phyloP scores from a whole-genome alignment of 2,329 filamentous ascomycete species.

The Ophiostoma populinum region DNA sequence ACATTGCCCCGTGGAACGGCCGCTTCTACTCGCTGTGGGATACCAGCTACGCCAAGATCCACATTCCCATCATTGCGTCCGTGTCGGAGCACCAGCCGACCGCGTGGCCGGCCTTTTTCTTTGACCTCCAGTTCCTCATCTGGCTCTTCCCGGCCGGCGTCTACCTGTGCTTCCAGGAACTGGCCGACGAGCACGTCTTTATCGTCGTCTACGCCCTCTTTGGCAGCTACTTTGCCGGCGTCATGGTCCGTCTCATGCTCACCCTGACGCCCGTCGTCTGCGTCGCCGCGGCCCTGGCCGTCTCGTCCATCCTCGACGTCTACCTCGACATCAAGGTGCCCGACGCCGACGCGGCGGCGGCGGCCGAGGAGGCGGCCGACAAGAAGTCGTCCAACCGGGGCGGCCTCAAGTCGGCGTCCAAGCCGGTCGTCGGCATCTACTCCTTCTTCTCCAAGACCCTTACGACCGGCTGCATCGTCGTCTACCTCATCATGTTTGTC shows the following conservation, averaged over 20 bases:
- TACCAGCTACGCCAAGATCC: constrained; percentile 95
- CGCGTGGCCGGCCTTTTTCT: constrained; percentile 98
- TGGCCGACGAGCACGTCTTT: constrained; percentile 94
- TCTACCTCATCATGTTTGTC: constrained; percentile 86
- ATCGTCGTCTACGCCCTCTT: constrained; percentile 94
- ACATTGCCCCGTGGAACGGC: constrained; percentile 93
- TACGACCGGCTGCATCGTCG: constrained; percentile 53
- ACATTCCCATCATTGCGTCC: constrained; percentile 98
- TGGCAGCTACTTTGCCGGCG: constrained; percentile 93
- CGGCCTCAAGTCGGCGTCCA: constrained; percentile 49
- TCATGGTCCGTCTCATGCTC: constrained; percentile 98
- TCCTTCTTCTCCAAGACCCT: constrained; percentile 59
- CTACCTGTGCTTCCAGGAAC: constrained; percentile 90
- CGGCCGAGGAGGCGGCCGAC: constrained; percentile 25
- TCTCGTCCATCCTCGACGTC: constrained; percentile 75
- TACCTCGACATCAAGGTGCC: constrained; percentile 58
- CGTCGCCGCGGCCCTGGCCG: constrained; percentile 74
- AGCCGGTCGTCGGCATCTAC: constrained; percentile 66
- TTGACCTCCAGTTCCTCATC: constrained; percentile 93
- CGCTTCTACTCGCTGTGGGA: constrained; percentile 99
- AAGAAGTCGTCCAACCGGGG: constrained; percentile 33
- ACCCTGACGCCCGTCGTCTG: constrained; percentile 94
- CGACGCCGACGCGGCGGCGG: constrained; percentile 26
- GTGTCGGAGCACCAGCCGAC: constrained; percentile 98
- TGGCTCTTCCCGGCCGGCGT: constrained; percentile 76